These are phyloP conservation scores for Aspergillus brasiliensis DNA, from an alignment of 2,329 filamentous ascomycete genomes.

Conservation along the genomic window DNA sequence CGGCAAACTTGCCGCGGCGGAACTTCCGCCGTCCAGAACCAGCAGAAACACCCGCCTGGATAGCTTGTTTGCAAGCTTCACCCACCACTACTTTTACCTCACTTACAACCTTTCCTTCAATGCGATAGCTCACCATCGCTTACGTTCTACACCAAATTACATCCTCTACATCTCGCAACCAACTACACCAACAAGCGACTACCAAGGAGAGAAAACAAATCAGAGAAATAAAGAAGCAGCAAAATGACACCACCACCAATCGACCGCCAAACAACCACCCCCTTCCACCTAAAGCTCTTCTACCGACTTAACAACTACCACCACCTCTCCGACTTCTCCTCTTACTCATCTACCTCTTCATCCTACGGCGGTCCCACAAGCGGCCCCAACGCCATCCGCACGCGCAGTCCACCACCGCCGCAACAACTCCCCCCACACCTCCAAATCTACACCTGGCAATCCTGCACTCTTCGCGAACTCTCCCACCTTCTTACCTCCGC, in stretches of 20 bases:
- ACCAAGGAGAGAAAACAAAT: too few species aligned
- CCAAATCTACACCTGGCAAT: conserved; percentile 83
- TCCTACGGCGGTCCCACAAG: conserved; percentile 28
- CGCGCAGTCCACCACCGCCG: conserved; percentile 49
- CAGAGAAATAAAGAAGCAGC: conserved; percentile 22
- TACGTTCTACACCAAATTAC: neutral
- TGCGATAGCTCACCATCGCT: neutral
- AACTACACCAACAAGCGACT: neutral
- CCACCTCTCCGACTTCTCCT: conserved; percentile 47
- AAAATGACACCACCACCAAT: conserved; percentile 46
- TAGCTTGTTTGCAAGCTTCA: too few species aligned
- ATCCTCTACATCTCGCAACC: too few species aligned
- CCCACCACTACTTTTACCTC: neutral
- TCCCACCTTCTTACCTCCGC: conserved; percentile 72
- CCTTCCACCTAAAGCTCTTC: conserved; percentile 84
- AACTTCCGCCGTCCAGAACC: too few species aligned
- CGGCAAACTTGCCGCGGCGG: too few species aligned
- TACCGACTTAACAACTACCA: conserved; percentile 75
- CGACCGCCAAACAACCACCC: conserved; percentile 71
- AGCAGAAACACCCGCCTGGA: too few species aligned
- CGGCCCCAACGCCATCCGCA: conserved; percentile 45
- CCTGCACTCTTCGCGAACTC: conserved; percentile 79
- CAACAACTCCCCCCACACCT: conserved; percentile 62
- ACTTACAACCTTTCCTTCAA: neutral
- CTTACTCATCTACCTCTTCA: conserved; percentile 28